Evolutionary conservation across 768 basidiomycete species (phyloP).

Genomic region (Mycena epipterygia): DNA sequence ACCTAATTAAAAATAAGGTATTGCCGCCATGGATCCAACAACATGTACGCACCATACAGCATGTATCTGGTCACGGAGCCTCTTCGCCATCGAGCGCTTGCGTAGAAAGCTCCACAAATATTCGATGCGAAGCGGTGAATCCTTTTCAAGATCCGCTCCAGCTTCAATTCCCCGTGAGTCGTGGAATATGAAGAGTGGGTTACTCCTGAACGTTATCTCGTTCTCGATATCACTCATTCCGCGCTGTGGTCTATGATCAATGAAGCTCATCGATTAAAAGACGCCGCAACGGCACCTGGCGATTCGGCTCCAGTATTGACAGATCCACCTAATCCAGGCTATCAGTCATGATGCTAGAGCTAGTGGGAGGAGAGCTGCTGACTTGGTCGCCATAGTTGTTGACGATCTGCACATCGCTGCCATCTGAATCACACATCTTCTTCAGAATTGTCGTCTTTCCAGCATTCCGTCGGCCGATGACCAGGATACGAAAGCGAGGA

Average conservation of each 20-base stretch:
- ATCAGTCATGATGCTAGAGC: not conserved
- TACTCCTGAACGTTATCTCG: slow-evolving; percentile 2
- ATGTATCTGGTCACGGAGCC: not conserved
- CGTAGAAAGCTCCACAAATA: not conserved
- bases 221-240: slow-evolving; percentile 13
- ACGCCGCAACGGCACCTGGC: not conserved
- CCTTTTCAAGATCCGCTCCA: not conserved
- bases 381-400: not conserved
- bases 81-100: not conserved
- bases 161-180: not conserved
- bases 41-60: not conserved
- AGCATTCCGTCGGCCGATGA: slow-evolving; percentile 2
- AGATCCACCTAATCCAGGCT: not conserved
- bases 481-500: not conserved
- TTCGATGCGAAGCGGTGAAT: not conserved
- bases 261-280: not conserved
- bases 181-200: slow-evolving; percentile 1
- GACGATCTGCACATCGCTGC: not conserved
- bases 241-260: not conserved
- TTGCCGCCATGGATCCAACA: not conserved
- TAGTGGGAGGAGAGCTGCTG: not conserved
- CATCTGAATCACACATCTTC: not conserved
- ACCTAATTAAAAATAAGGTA: not conserved
- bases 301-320: not conserved
- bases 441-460: not conserved